These are phyloP conservation scores for Aspergillus sparsus DNA, from an alignment of 495 filamentous ascomycete species.

Conservation along the genomic window DNA sequence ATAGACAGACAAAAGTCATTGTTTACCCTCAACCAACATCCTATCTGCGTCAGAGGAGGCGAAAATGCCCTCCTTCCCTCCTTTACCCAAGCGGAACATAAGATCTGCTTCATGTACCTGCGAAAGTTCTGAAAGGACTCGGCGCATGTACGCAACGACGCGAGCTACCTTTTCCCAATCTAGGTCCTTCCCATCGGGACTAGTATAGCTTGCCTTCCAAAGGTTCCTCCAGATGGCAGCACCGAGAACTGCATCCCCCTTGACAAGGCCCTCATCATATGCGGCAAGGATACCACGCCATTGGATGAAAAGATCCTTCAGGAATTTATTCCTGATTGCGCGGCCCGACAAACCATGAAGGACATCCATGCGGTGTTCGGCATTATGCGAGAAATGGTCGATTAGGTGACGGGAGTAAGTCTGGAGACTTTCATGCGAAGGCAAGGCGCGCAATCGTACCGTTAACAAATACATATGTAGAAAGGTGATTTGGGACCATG, in stretches of 20 bases:
- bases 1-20: constrained; percentile 19
- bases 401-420: constrained; percentile 75
- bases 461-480: constrained; percentile 92
- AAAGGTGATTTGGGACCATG: constrained; percentile 94
- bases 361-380: constrained; percentile 81
- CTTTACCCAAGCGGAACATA: constrained; percentile 35
- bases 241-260: constrained; percentile 82
- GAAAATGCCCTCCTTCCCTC: constrained; percentile 36
- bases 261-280: constrained; percentile 84
- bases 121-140: constrained; percentile 62
- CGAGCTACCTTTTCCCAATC: constrained; percentile 70
- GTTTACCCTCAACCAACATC: constrained; percentile 35
- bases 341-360: constrained; percentile 67
- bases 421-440: constrained; percentile 54
- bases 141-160: constrained; percentile 78
- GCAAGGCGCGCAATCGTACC: constrained; percentile 79
- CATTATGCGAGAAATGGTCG: constrained; percentile 91
- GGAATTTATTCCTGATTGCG: constrained; percentile 72
- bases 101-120: constrained; percentile 60
- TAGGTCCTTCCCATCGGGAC: constrained; percentile 53
- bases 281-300: constrained; percentile 82
- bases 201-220: constrained; percentile 63
- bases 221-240: constrained; percentile 92
- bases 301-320: constrained; percentile 89
- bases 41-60: constrained; percentile 37